A percentile compares a stretch with the other conserved stretches of the same genome.
phyloP scores from a whole-genome alignment of 306 rosid genomes.

The Dicorynia guianensis region DNA sequence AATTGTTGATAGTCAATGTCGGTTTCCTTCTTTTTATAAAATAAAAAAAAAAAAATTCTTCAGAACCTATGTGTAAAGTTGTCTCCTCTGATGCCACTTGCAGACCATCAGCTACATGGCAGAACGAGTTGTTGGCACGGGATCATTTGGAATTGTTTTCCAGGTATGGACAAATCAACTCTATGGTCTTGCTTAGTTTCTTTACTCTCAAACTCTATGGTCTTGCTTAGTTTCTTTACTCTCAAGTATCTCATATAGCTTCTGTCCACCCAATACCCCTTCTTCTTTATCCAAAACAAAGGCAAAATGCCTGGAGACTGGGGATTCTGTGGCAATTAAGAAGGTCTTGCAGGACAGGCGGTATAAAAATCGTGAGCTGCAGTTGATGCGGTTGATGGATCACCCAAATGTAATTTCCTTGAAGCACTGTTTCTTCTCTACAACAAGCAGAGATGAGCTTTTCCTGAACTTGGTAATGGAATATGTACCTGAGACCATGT shows the following conservation, averaged over 20 bases:
- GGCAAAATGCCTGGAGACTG: slow-evolving; percentile 96
- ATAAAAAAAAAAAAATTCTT: not conserved
- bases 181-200: slow-evolving; percentile 16
- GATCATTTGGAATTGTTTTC: slow-evolving; percentile 93
- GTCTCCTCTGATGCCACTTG: slow-evolving; percentile 42
- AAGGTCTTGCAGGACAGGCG: slow-evolving; percentile 92
- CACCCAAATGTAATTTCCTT: slow-evolving; percentile 85
- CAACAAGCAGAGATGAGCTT: slow-evolving; percentile 85
- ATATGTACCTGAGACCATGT: slow-evolving; percentile 89
- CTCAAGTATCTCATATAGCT: slow-evolving; percentile 43
- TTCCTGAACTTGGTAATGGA: slow-evolving; percentile 95
- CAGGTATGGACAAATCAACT: slow-evolving; percentile 65
- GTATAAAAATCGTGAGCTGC: slow-evolving; percentile 90
- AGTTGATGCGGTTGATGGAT: slow-evolving; percentile 96
- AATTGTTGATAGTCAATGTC: slow-evolving; percentile 26
- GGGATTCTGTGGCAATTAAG: slow-evolving; percentile 89
- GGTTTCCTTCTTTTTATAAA: slow-evolving; percentile 18
- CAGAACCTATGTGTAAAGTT: slow-evolving; percentile 35
- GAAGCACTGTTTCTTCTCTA: slow-evolving; percentile 91
- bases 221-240: slow-evolving; percentile 18
- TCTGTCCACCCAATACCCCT: slow-evolving; percentile 7
- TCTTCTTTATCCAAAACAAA: slow-evolving; percentile 42
- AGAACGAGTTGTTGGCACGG: slow-evolving; percentile 94
- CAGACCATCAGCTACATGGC: slow-evolving; percentile 99
- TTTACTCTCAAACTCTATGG: slow-evolving; percentile 18